Conservation (phyloP, 2,329 filamentous ascomycete species). For the Fusarium sp. region DNA sequence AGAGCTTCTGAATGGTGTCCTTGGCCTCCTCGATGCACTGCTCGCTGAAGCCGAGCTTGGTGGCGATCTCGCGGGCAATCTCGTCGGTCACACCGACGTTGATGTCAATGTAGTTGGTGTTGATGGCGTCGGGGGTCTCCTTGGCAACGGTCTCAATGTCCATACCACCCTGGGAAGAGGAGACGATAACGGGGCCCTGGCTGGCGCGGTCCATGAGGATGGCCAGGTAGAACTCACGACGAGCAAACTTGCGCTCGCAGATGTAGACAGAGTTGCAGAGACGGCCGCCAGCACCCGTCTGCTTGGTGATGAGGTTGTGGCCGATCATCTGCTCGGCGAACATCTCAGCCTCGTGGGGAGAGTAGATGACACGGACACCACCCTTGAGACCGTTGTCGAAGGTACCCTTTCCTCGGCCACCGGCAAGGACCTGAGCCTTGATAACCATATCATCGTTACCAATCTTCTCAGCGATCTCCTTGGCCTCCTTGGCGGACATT, state of each 20-base stretch:
- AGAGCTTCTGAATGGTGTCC: conserved; percentile 97
- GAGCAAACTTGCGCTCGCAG: conserved; percentile 99
- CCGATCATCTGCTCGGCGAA: conserved; percentile 99
- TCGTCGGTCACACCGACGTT: conserved; percentile 95
- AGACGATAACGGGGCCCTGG: conserved; percentile 94
- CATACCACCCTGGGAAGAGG: conserved; percentile 98
- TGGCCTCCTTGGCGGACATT: conserved; percentile 85
- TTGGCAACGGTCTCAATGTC: conserved; percentile 99
- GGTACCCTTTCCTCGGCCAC: conserved; percentile 95
- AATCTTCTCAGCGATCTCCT: conserved; percentile 90
- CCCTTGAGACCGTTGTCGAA: conserved; percentile 99
- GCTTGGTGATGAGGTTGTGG: conserved; percentile 99
- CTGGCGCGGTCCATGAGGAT: conserved; percentile 96
- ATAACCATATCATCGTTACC: conserved; percentile 98
- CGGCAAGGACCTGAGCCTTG: conserved; percentile 98
- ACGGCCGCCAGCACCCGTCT: conserved; percentile 93
- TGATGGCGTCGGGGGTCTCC: conserved; percentile 96
- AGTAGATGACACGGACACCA: conserved; percentile 98
- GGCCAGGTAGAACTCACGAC: conserved; percentile 98
- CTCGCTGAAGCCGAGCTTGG: conserved; percentile 95
- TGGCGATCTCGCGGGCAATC: conserved; percentile 89
- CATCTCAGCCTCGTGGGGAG: conserved; percentile 94
- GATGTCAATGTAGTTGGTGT: conserved; percentile 94
- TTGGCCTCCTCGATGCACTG: conserved; percentile 97
- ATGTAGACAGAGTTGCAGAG: conserved; percentile 99